These are phyloP conservation scores for Chalara sp. DNA, from an alignment of 2,329 filamentous ascomycete genomes.

Conservation along the genomic window DNA sequence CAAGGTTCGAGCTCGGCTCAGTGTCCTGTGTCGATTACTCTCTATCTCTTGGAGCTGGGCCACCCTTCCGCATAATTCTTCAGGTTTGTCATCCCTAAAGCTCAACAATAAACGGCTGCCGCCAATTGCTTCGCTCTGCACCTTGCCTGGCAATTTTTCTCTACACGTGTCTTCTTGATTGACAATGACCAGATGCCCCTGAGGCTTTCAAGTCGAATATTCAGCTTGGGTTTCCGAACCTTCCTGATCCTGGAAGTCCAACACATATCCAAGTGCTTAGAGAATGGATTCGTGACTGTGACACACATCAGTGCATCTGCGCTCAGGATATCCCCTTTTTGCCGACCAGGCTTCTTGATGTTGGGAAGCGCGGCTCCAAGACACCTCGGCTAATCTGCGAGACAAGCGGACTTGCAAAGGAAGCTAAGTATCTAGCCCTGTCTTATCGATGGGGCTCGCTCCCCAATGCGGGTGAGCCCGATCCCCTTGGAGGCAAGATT, in stretches of 20 bases:
- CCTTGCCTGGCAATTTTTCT: not conserved
- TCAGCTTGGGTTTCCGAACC: constrained; percentile 3
- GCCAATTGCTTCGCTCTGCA: not conserved
- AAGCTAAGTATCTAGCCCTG: constrained; percentile 10
- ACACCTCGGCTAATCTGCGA: not conserved
- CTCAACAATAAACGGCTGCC: not conserved
- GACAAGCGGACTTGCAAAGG: not conserved
- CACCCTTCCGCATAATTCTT: not conserved
- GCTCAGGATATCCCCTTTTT: not conserved
- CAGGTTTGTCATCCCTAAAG: not conserved
- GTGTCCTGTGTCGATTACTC: not conserved
- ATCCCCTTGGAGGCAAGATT: constrained; percentile 1
- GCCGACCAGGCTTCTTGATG: constrained; percentile 6
- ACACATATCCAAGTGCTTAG: constrained; percentile 2
- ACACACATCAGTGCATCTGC: not conserved
- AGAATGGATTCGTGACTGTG: constrained; percentile 3
- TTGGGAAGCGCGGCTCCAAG: not conserved
- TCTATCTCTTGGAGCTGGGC: not conserved
- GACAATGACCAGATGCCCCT: not conserved
- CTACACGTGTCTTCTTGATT: not conserved
- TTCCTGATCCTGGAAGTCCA: not conserved
- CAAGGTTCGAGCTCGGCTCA: not conserved
- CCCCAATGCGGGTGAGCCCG: not conserved
- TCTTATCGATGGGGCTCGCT: constrained; percentile 9
- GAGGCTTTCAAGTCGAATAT: not conserved